phyloP scores from a whole-genome alignment of 768 basidiomycete genomes.

The Baorangia bicolor region DNA sequence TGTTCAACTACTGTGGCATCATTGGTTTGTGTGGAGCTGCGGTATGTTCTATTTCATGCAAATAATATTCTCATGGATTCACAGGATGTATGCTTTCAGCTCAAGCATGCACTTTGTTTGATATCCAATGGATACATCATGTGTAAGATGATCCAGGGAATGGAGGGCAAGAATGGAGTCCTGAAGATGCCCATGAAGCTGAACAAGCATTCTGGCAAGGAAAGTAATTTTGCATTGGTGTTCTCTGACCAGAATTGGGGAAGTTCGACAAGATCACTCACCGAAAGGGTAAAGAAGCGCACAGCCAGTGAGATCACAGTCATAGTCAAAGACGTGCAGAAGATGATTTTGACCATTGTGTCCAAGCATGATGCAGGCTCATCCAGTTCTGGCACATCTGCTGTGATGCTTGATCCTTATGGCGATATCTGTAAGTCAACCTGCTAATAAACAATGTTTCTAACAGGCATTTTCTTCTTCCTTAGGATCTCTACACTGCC shows the following conservation, averaged over 20 bases:
- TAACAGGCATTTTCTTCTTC: too few relatives aligned
- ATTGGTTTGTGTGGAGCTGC: not conserved
- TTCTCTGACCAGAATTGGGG: not conserved
- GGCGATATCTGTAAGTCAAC: too few relatives aligned
- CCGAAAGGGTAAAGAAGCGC: not conserved
- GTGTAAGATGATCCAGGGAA: not conserved
- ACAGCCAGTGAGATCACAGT: not conserved
- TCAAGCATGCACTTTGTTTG: not conserved
- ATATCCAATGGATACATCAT: not conserved
- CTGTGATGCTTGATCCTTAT: too few relatives aligned
- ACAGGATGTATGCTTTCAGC: not conserved
- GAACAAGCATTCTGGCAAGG: not conserved
- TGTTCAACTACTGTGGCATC: not conserved
- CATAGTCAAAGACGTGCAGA: not conserved
- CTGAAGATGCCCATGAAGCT: not conserved
- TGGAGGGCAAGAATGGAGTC: not conserved
- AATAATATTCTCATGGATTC: too few relatives aligned
- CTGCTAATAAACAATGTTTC: too few relatives aligned
- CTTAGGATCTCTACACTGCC: too few relatives aligned
- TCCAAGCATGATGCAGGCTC: not conserved
- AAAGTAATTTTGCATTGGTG: not conserved
- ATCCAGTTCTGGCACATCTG: too few relatives aligned
- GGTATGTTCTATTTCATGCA: not conserved
- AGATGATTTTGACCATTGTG: not conserved
- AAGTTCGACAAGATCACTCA: not conserved